Base-by-base conservation (phyloP, 768 basidiomycete genomes). In the Russula compacta region DNA sequence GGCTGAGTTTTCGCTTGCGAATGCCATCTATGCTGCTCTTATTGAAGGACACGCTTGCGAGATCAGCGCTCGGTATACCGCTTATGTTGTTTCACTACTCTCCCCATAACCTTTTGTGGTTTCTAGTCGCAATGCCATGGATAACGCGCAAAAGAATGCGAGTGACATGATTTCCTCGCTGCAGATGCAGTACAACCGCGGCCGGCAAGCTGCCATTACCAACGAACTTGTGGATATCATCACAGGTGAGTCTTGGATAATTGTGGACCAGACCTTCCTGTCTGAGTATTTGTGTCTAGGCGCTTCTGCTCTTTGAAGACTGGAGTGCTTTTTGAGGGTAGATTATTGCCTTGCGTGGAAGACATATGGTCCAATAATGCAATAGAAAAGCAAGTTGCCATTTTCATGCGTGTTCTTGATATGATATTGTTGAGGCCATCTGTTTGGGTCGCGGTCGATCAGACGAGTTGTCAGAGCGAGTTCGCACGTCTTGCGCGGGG, bases 121-220 rank as follows among this genome's bases (percentile, higher is more conserved):
- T 59, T 66, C 66, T 54, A 86, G 95, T 74, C 88, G 95, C 68
- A 98, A 95, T 68, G 97, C 97, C 70, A 99, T 99, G 97, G 97
- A 98, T 83, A 98, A 93, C 71, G 95, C 95, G 51, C 93, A 95
- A 67, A 99, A 99, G 85, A 98, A 99, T 74, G 97, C 97, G 60
- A 78, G 76, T 38, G 94, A 95, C 76, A 97, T 98, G 94, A 95
- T 98, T 70, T 75, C 75, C 63, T 74, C 78, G 48, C 80, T 98
- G 53, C 88, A 89, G 73, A 88, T 97, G 87, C 82, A 95, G 74
- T 98, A 95, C 83, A 98, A 98, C 74, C 90, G 94, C 83, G 94
- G 95, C 80, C 91, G 94, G 72, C 94, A 98, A 79, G 94, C 94
- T 66, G 87, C 93, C 67, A 98, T 98, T 71, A 98, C 94, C 64